phyloP scores from a whole-genome alignment of 2,329 filamentous ascomycete species.

The Monilinia fructigena region DNA sequence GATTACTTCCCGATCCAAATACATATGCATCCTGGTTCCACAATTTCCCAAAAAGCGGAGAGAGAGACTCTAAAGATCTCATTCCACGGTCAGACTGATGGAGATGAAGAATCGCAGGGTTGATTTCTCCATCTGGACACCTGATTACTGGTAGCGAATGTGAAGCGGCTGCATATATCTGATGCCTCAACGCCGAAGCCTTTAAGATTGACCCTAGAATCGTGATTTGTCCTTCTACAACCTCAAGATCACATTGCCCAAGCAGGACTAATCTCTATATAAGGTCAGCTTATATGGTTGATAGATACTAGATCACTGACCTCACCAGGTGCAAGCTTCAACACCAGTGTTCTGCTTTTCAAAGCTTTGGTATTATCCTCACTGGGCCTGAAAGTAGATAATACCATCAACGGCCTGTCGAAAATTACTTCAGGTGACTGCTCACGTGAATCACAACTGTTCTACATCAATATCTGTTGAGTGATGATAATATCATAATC shows the following conservation, averaged over 20 bases:
- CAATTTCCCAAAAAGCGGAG: conserved; percentile 64
- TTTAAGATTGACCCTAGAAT: conserved; percentile 64
- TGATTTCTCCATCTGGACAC: conserved; percentile 46
- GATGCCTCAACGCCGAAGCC: conserved; percentile 48
- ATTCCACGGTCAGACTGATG: conserved; percentile 51
- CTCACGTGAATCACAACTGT: conserved; percentile 33
- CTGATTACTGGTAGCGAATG: conserved; percentile 68
- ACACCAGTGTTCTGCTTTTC: conserved; percentile 43
- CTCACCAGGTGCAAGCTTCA: conserved; percentile 52
- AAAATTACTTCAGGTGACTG: conserved; percentile 30
- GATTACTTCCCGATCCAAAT: conserved; percentile 27
- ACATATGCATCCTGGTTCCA: conserved; percentile 54
- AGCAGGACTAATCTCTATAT: conserved; percentile 60
- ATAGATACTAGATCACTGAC: conserved; percentile 40
- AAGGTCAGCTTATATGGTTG: conserved; percentile 25
- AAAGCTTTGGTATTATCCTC: conserved; percentile 47
- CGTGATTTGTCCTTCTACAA: conserved; percentile 61
- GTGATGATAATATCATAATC: background rate
- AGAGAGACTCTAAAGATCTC: conserved; percentile 56
- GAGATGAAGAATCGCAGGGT: conserved; percentile 55
- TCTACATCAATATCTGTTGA: conserved; percentile 30
- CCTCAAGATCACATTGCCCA: conserved; percentile 65
- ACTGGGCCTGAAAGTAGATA: conserved; percentile 46
- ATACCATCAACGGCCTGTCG: conserved; percentile 43
- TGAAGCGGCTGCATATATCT: conserved; percentile 65